Base-by-base conservation (phyloP, 108 stramenopile species). In the Nannochloropsis gaditana region DNA sequence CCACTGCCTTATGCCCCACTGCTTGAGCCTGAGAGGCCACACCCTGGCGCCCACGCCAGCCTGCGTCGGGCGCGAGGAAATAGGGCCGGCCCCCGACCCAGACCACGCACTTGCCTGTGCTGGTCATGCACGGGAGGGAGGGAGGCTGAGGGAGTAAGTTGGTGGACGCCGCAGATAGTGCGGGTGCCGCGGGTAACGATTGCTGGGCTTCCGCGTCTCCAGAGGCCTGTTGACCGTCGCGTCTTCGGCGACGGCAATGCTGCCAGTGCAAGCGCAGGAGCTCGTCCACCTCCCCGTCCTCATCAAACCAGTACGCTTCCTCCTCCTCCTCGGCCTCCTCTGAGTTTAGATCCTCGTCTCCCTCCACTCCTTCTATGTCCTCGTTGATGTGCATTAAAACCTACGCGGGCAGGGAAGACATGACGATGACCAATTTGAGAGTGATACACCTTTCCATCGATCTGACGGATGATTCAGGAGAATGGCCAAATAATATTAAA, bases 31-130 rank as follows among this genome's bases (percentile, higher is more conserved):
- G 59, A 15, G 59, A n/a, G 19, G 59, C 4, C n/a, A 1, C n/a
- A n/a, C 59, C 59, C 4, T 8, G 3, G 59, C n/a, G 15, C 31
- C 31, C 31, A 31, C 31, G 0, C 19, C 15, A 73, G 4, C 59
- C 59, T 0, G 8, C 8, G 59, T 15, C 3, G 59, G 59, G 59
- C 4, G 59, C 59, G 8, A 73, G 59, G 59, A 73, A 73, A 73
- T 73, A 73, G 59, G 59, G 59, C 59, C 59, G 59, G 59, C 59
- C 59, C 15, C 59, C n/a, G 59, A 73, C n/a, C 59, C 59, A 73
- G n/a, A 73, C 6, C 15, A 73, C n/a, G 59, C 8, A n/a, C 59
- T 73, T 73, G 59, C 59, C 59, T n/a, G 59, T 73, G 59, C 59
- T 73, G 59, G 59, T 73, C n/a, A n/a, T 73, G 6, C 59, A 73